Base-by-base conservation (phyloP, 176 grass and related monocot species). In the Otatea glauca region DNA sequence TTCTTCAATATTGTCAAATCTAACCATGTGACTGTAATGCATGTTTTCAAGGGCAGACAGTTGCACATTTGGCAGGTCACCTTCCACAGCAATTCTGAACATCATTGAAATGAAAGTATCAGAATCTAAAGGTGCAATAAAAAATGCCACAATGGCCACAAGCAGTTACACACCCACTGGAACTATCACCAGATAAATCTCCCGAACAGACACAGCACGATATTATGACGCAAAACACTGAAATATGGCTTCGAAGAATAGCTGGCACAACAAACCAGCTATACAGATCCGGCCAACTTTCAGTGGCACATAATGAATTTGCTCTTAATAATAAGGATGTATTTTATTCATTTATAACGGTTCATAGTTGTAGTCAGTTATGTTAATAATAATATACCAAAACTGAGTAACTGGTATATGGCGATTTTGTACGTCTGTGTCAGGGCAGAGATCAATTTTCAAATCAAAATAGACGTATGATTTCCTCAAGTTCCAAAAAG, bases 41-140 rank as follows among this genome's bases (percentile, higher is more conserved):
- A 98, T 98, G 70, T 98, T 98, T 70, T 98, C 91, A 68, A 98
- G 93, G 24, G 96, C 96, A 72, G 74, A 73, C 65, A 98, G 84
- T 84, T 98, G 91, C 34, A 79, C 83, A 17, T 68, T 71, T 84
- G 58, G 82, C n/a, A 93, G 55, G 55, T 90, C 86, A 49, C 73
- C 91, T 98, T 98, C 74, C 84, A 88, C 81, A 81, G 96, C 91
- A 86, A 98, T 86, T 88, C 96, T 98, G 79, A 77, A 84, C 82
- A 88, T 68, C 72, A 89, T 84, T 70, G 9, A 84, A 80, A 78
- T 37, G 67, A 9, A 78, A 74, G 24, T 54, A 50, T 83, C 79
- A 86, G 84, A 83, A 86, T 85, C 66, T 66, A 78, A 70, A 72
- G 66, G 47, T 73, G 56, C 27, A 67, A 66, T 5, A 5, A 64